Percentiles rank a stretch among this genome's conserved stretches.
Conservation (phyloP, 345 rosid species). For the Brassica incana region DNA sequence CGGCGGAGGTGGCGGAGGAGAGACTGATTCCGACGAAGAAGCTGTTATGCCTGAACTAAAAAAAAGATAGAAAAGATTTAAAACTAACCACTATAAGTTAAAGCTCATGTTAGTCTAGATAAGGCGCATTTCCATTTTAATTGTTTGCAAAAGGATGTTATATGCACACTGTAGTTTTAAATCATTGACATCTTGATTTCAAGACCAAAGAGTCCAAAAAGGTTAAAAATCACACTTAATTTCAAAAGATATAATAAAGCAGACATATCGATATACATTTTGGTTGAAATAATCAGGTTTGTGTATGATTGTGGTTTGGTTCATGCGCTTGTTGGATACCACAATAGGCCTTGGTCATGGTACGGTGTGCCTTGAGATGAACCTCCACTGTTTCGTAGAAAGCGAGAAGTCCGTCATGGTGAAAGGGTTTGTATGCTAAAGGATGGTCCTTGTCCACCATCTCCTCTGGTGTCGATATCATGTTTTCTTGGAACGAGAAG, state of each 20-base stretch:
- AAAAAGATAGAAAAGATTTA: not conserved
- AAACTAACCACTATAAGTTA: not conserved
- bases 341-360: slow-evolving; percentile 55
- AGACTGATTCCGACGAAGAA: slow-evolving; percentile 44
- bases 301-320: not conserved
- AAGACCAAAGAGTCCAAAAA: not conserved
- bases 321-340: slow-evolving; percentile 36
- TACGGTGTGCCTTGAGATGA: slow-evolving; percentile 42
- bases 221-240: not conserved
- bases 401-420: slow-evolving; percentile 50
- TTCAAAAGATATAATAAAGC: not conserved
- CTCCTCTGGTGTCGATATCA: slow-evolving; percentile 50
- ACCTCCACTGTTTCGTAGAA: slow-evolving; percentile 38
- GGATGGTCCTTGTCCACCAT: slow-evolving; percentile 65
- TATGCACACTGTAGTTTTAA: not conserved
- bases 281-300: not conserved
- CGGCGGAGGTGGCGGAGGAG: slow-evolving; percentile 27
- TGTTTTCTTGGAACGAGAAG: slow-evolving; percentile 53
- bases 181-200: not conserved
- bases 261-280: not conserved
- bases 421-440: slow-evolving; percentile 57
- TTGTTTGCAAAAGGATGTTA: not conserved
- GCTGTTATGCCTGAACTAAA: slow-evolving; percentile 29
- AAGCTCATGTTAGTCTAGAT: not conserved
- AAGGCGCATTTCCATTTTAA: not conserved